Conservation (phyloP, 768 basidiomycete genomes). For the Pleurotus ostreatus region DNA sequence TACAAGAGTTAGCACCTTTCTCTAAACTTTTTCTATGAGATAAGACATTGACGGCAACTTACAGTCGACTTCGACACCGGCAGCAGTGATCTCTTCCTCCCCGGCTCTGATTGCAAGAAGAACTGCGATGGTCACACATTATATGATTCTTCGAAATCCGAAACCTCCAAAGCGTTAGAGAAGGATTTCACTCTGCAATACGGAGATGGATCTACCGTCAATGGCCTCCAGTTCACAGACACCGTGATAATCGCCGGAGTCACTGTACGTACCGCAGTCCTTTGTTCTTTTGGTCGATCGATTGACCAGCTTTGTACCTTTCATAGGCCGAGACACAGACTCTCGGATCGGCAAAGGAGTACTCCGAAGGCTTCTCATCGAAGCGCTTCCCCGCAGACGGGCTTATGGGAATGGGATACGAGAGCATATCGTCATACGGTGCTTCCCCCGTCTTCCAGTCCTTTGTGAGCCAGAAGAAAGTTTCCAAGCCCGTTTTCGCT, state of each 20-base stretch:
- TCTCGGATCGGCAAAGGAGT: neutral
- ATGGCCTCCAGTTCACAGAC: slow-evolving; percentile 35
- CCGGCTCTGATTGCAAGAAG: slow-evolving; percentile 19
- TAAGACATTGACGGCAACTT: neutral
- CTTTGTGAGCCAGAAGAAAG: slow-evolving; percentile 25
- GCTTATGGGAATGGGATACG: slow-evolving; percentile 32
- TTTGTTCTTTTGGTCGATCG: neutral
- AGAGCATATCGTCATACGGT: slow-evolving; percentile 19
- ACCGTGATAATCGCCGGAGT: slow-evolving; percentile 32
- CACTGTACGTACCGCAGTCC: neutral
- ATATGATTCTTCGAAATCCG: slow-evolving; percentile 27
- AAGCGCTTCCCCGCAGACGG: slow-evolving; percentile 19
- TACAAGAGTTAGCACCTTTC: slow-evolving; percentile 5
- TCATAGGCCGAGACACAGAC: slow-evolving; percentile 3
- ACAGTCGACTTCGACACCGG: slow-evolving; percentile 32
- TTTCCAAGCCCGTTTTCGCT: slow-evolving; percentile 31
- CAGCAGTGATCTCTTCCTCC: slow-evolving; percentile 29
- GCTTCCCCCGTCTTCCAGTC: slow-evolving; percentile 32
- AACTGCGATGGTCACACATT: slow-evolving; percentile 27
- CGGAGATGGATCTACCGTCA: slow-evolving; percentile 37
- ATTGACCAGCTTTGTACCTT: neutral
- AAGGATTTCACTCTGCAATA: slow-evolving; percentile 32
- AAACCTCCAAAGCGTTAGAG: neutral
- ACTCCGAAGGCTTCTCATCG: slow-evolving; percentile 8
- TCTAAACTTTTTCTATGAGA: too few relatives aligned